A percentile compares a stretch with the other conserved stretches of the same genome.
phyloP scores from a whole-genome alignment of 345 rosid genomes.

The Kandelia obovata region DNA sequence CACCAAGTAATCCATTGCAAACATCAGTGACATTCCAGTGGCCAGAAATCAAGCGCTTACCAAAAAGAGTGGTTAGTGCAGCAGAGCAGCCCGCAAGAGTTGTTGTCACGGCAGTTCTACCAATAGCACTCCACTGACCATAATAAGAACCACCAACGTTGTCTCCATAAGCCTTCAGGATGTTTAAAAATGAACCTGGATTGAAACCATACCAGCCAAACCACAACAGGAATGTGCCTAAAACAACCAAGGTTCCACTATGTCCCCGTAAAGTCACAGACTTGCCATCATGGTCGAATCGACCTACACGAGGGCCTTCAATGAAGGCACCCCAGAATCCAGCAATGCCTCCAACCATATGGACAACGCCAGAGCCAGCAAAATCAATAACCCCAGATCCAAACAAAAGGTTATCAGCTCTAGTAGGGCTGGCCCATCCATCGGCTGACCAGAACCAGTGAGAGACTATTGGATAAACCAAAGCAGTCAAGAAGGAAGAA shows the following conservation, averaged over 20 bases:
- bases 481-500: slow-evolving; percentile 43
- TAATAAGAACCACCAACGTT: slow-evolving; percentile 21
- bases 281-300: slow-evolving; percentile 24
- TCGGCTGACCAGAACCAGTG: slow-evolving; percentile 48
- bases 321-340: slow-evolving; percentile 45
- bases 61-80: slow-evolving; percentile 39
- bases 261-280: slow-evolving; percentile 33
- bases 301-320: slow-evolving; percentile 41
- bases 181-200: slow-evolving; percentile 42
- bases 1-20: slow-evolving; percentile 43
- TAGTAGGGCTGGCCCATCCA: slow-evolving; percentile 41
- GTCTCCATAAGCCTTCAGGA: slow-evolving; percentile 25
- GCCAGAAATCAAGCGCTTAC: slow-evolving; percentile 27
- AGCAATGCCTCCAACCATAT: slow-evolving; percentile 42
- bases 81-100: slow-evolving; percentile 43
- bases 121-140: slow-evolving; percentile 46
- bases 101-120: slow-evolving; percentile 45
- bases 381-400: slow-evolving; percentile 41
- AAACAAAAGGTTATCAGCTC: slow-evolving; percentile 34
- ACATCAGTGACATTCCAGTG: slow-evolving; percentile 43
- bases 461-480: slow-evolving; percentile 40
- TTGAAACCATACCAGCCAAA: slow-evolving; percentile 46
- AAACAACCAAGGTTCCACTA: slow-evolving; percentile 39
- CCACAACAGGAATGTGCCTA: slow-evolving; percentile 44
- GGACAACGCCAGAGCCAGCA: slow-evolving; percentile 44